Evolutionary conservation across 2,329 filamentous ascomycete species (phyloP).

Genomic region (Mycogone perniciosa): DNA sequence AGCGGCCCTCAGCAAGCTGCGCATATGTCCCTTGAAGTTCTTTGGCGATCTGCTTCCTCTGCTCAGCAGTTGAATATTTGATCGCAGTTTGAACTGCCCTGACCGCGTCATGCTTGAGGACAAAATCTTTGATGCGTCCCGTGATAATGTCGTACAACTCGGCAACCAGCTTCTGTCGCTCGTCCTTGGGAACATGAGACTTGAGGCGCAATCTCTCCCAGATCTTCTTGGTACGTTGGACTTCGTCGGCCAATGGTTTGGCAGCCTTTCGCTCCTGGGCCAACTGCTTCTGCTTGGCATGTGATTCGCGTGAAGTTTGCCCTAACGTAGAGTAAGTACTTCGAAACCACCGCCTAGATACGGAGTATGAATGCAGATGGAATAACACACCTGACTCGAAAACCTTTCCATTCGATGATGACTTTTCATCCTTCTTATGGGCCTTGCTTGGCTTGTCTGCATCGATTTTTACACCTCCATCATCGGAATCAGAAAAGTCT

Average conservation of each 20-base stretch:
- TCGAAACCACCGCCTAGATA: too few species aligned
- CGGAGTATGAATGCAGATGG: background rate
- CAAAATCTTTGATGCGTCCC: conserved; percentile 87
- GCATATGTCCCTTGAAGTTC: conserved; percentile 83
- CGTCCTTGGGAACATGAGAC: conserved; percentile 84
- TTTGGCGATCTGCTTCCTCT: conserved; percentile 76
- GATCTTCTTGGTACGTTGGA: conserved; percentile 87
- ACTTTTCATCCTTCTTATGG: conserved; percentile 25
- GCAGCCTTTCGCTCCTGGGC: conserved; percentile 83
- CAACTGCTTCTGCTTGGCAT: conserved; percentile 86
- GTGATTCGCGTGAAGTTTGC: conserved; percentile 73
- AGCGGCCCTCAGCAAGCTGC: conserved; percentile 84
- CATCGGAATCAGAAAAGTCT: conserved; percentile 45
- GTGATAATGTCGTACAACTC: conserved; percentile 91
- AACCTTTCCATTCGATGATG: conserved; percentile 29
- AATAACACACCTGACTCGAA: conserved; percentile 36
- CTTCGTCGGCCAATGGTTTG: conserved; percentile 86
- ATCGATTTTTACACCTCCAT: conserved; percentile 46
- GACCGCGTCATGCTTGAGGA: conserved; percentile 98
- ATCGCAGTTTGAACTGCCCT: conserved; percentile 92
- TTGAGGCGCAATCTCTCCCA: conserved; percentile 93
- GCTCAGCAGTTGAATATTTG: conserved; percentile 84
- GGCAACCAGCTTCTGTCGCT: conserved; percentile 77
- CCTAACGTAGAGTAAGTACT: conserved; percentile 5
- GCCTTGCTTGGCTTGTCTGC: conserved; percentile 32